Evolutionary conservation across 2,329 filamentous ascomycete species (phyloP), one percentile per base, ranked within the genome.

Genomic region (Fusarium hostae): DNA sequence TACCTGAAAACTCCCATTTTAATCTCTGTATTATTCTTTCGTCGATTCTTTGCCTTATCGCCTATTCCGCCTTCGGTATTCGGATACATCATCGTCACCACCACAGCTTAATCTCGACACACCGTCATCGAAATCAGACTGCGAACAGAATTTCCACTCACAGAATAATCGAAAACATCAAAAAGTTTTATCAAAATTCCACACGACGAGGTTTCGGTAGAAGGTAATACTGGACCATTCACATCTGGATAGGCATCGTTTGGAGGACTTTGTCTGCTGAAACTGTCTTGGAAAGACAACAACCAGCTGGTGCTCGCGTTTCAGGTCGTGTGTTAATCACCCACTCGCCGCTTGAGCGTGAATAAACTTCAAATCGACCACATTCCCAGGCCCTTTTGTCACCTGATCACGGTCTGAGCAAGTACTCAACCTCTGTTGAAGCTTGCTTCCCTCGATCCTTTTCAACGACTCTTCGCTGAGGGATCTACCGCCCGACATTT

Each of bases 21-120:
- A 72, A 77, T 77, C 76, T 71, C 58, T 77, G 68, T 76, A 75
- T 69, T 73, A 71, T 73, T 74, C 63, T 70, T 76, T 76, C 70
- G 72, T 77, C 76, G 68, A 77, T 74, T 78, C 71, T 67, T 75
- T 74, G 69, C 63, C 63, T 72, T 70, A 72, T 75, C 72, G 63
- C 65, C 70, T 71, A 61, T 54, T 67, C 61, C 56, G 54, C 69
- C 60, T 54, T 48, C 52, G 63, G 55, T 64, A 59, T 62, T 55
- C 69, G 66, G 61, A 67, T 61, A 68, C 55, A 51, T 30, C 52
- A 65, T 44, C 41, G 57, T 44, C 63, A 35, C 15, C 39, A 66
- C 59, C 60, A 68, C 72, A 63, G 68, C 68, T 66, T 77, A 77
- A 77, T 76, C 73, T 70, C 69, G 63, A 68, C 28, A 60, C 63